Base-by-base conservation (phyloP, 805 yeast genomes). In the Candida odintsovae region DNA sequence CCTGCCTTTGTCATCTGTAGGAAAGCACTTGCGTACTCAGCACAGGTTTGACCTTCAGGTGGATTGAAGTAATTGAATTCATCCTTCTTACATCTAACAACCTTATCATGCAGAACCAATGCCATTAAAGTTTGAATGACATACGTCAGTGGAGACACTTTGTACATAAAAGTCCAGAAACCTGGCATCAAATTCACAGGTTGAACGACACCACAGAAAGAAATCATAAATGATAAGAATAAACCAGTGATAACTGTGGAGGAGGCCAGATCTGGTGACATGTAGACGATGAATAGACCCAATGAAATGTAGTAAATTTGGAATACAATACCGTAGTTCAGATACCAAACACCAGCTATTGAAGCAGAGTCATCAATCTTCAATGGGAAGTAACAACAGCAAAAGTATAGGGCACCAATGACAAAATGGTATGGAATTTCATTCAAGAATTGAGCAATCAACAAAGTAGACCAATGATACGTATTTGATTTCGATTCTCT, bases 161-260 rank as follows among this genome's bases (percentile, higher is more conserved):
- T 70, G 69, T 81, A 83, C 85, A 83, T 78, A 66, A 81, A 83
- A 23, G 71, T 68, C 86, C 87, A 86, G 69, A 87, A 87, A 1
- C 85, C 78, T 13, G 92, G 90, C 79, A 79, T 64, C 57, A 70
- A 44, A 55, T 57, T 18, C 63, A 68, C 58, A 57, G 69, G 53
- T 52, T 57, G 60, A 61, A 62, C 60, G 40, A 67, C 67, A 62
- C 70, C 70, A 63, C 69, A 64, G 56, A 66, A 66, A 9, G 65
- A 55, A 43, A 66, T 61, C 46, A 64, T 55, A 38, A 65, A 58
- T 43, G 68, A 57, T 43, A 63, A 58, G 23, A 65, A 52, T 41
- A 65, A 67, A 29, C 85, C 76, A 25, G 76, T 70, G 26, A 83
- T 67, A 42, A 82, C 83, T 38, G 80, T 76, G 12, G 90, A 87